Evolutionary conservation across 2,329 filamentous ascomycete genomes (phyloP).

Genomic region (Colletotrichum godetiae): DNA sequence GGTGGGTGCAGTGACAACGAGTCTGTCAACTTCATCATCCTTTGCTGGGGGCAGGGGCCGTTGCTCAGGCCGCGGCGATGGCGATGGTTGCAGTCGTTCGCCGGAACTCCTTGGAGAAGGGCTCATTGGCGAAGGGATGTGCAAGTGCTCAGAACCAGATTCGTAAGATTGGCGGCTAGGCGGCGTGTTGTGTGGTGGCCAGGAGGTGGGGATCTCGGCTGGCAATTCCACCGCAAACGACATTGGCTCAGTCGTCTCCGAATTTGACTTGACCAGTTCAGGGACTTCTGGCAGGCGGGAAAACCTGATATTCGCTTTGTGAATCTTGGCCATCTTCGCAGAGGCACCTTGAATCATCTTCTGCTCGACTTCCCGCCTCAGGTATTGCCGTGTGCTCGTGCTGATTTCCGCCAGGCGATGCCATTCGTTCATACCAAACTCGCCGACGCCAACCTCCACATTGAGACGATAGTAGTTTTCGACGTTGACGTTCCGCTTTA

Average conservation of each 20-base stretch:
- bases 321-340: slow-evolving; percentile 84
- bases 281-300: slow-evolving; percentile 60
- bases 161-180: slow-evolving; percentile 67
- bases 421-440: slow-evolving; percentile 99
- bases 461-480: slow-evolving; percentile 98
- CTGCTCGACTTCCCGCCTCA: slow-evolving; percentile 79
- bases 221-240: slow-evolving; percentile 70
- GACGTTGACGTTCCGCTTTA: slow-evolving; percentile 81
- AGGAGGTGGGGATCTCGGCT: slow-evolving; percentile 60
- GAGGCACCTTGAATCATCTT: slow-evolving; percentile 81
- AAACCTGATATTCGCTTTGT: slow-evolving; percentile 78
- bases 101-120: slow-evolving; percentile 63
- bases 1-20: slow-evolving; percentile 67
- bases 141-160: slow-evolving; percentile 63
- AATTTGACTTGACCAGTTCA: slow-evolving; percentile 55
- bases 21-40: slow-evolving; percentile 61
- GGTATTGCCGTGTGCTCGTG: slow-evolving; percentile 87
- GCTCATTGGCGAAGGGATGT: slow-evolving; percentile 46
- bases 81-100: slow-evolving; percentile 54
- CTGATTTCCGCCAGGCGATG: slow-evolving; percentile 93
- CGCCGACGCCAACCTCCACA: slow-evolving; percentile 93
- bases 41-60: slow-evolving; percentile 45
- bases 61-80: slow-evolving; percentile 43
- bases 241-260: slow-evolving; percentile 57
- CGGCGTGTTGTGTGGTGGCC: slow-evolving; percentile 48